Conservation (phyloP, 495 filamentous ascomycete species). For the Hypoxylon rickii region DNA sequence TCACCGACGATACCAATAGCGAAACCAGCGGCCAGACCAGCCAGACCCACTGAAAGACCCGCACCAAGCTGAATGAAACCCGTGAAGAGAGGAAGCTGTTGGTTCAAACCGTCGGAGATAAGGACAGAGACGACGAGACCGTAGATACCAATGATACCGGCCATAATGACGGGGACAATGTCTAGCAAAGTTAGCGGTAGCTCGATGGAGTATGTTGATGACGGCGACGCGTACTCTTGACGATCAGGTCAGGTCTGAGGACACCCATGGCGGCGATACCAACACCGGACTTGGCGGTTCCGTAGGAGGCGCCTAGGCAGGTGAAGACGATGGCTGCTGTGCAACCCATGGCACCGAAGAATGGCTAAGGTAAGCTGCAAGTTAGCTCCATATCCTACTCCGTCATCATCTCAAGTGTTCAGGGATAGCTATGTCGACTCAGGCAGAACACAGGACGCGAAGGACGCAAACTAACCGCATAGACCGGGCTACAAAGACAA, state of each 20-base stretch:
- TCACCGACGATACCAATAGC: conserved; percentile 99
- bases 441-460: conserved; percentile 9
- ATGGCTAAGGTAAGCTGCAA: conserved; percentile 67
- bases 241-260: conserved; percentile 94
- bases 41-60: conserved; percentile 92
- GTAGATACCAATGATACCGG: conserved; percentile 99
- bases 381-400: conserved; percentile 39
- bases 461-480: conserved; percentile 81
- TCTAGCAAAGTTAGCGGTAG: conserved; percentile 58
- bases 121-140: conserved; percentile 97
- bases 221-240: conserved; percentile 80
- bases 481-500: conserved; percentile 76
- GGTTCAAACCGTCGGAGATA: conserved; percentile 88
- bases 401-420: conserved; percentile 25
- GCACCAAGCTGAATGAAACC: conserved; percentile 97
- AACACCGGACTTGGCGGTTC: conserved; percentile 98
- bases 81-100: conserved; percentile 84
- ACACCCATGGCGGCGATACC: conserved; percentile 99
- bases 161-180: conserved; percentile 99
- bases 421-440: conserved; percentile 18
- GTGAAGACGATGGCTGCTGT: conserved; percentile 98
- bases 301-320: conserved; percentile 97
- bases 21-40: conserved; percentile 97
- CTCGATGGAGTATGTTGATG: not conserved
- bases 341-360: conserved; percentile 99